Evolutionary conservation across 208 protist genomes (phyloP), one percentile per base, ranked within the genome.

Genomic region (Naegleria fowleri): DNA sequence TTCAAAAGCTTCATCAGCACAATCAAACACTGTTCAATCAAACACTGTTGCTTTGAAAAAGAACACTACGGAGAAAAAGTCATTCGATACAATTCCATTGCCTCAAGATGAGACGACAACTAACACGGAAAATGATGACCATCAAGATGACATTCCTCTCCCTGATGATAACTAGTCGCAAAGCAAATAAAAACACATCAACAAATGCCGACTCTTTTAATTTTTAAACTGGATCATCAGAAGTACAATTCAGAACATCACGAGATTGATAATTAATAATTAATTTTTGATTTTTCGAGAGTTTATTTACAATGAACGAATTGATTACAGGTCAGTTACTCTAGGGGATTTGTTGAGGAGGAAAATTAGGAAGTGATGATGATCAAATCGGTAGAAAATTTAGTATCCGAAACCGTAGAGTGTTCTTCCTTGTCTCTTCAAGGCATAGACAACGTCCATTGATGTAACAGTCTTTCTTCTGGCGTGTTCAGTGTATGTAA

Each of bases 401-500:
- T 85, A 85, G 22, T 43, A 39, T 36, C 79, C 86, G 96, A 98
- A 98, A 91, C 97, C 97, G 95, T 98, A 98, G 55, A 98, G 95
- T 87, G 97, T 98, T 91, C 96, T 93, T 88, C 97, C 97, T 93
- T 98, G 97, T 91, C 97, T 93, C 94, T 98, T 98, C 91, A 98
- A 96, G 0, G 97, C 97, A 92, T 98, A 98, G 76, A 98, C 97
- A 58, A 98, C 97, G 91, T 98, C 97, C 95, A 97, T 97, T 75
- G 97, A 95, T 55, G 97, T 98, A 33, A 98, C 97, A 67, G 97
- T 98, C 93, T 98, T 97, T 90, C 97, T 92, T 90, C 96, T 93
- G 83, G 96, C 97, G 92, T 98, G 97, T 93, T 98, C 97, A 92
- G 97, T 98, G 95, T 98, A 98, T 41, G 96, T 98, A 36, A 98